Conservation (phyloP, 192 early-diverging fungal species). For the Chytriomyces sp. region DNA sequence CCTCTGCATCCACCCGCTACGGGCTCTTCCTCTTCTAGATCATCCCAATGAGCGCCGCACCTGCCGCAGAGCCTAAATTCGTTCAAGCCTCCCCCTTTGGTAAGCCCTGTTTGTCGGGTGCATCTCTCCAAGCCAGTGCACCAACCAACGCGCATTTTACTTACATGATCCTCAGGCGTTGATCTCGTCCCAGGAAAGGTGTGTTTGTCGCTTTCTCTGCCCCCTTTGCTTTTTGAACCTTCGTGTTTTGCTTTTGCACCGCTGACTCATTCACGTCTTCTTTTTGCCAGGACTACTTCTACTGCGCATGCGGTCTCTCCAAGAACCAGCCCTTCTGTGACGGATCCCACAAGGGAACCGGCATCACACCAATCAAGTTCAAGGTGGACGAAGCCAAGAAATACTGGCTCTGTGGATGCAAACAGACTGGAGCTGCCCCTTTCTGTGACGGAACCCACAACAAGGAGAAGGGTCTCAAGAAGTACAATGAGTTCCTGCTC, state of each 20-base stretch:
- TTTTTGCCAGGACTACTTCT: conserved; percentile 34
- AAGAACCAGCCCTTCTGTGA: conserved; percentile 57
- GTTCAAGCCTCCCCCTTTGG: conserved; percentile 11
- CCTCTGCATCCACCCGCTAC: too few species aligned
- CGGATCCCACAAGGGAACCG: conserved; percentile 49
- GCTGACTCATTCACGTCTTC: neutral
- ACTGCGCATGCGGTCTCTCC: conserved; percentile 40
- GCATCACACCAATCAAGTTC: conserved; percentile 42
- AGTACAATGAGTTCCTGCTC: conserved; percentile 53
- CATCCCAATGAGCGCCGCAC: neutral
- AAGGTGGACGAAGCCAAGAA: conserved; percentile 48
- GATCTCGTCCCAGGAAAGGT: conserved; percentile 38
- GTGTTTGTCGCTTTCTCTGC: too few species aligned
- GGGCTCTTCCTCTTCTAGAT: too few species aligned
- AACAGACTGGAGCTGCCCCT: conserved; percentile 33
- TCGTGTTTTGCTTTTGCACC: neutral
- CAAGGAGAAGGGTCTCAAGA: conserved; percentile 47
- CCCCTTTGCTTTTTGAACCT: too few species aligned
- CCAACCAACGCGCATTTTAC: neutral
- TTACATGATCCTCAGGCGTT: conserved; percentile 7
- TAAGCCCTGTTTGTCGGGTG: neutral
- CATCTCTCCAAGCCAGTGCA: neutral
- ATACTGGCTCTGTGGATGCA: conserved; percentile 35
- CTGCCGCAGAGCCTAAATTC: conserved; percentile 13
- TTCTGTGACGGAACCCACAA: conserved; percentile 54